Conservation (phyloP, 2,329 filamentous ascomycete species). For the Ascochyta clinopodiicola region DNA sequence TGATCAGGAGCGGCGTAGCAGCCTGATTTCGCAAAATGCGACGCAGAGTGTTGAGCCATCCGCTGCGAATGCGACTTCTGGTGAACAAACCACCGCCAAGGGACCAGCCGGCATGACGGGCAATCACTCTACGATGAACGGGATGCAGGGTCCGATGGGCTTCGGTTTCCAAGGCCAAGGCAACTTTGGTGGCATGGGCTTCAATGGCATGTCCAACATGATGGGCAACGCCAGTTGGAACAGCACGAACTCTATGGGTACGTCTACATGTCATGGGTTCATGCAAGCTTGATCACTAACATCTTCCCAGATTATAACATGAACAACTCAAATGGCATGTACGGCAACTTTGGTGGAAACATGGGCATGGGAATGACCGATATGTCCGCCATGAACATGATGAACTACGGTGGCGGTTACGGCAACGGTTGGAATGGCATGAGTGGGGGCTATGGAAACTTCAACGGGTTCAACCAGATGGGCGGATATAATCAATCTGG, state of each 20-base stretch:
- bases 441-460: slow-evolving; percentile 71
- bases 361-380: slow-evolving; percentile 77
- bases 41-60: slow-evolving; percentile 27
- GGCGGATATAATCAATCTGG: slow-evolving; percentile 62
- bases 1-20: slow-evolving; percentile 25
- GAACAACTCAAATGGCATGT: slow-evolving; percentile 76
- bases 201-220: slow-evolving; percentile 58
- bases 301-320: slow-evolving; percentile 56
- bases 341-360: slow-evolving; percentile 73
- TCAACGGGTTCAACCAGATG: slow-evolving; percentile 58
- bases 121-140: slow-evolving; percentile 37
- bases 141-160: slow-evolving; percentile 41
- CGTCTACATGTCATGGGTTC: slow-evolving; percentile 48
- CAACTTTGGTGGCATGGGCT: slow-evolving; percentile 66
- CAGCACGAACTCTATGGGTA: slow-evolving; percentile 80
- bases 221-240: slow-evolving; percentile 70
- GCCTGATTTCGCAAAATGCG: slow-evolving; percentile 24
- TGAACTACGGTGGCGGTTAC: slow-evolving; percentile 74
- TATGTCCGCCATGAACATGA: slow-evolving; percentile 69
- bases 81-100: slow-evolving; percentile 26
- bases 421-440: slow-evolving; percentile 70
- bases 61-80: slow-evolving; percentile 23
- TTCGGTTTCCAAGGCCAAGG: slow-evolving; percentile 53
- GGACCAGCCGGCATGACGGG: slow-evolving; percentile 27
- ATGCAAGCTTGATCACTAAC: slow-evolving; percentile 22